These are phyloP conservation scores for Hypoxylon rickii DNA, from an alignment of 495 filamentous ascomycete species.

Conservation along the genomic window DNA sequence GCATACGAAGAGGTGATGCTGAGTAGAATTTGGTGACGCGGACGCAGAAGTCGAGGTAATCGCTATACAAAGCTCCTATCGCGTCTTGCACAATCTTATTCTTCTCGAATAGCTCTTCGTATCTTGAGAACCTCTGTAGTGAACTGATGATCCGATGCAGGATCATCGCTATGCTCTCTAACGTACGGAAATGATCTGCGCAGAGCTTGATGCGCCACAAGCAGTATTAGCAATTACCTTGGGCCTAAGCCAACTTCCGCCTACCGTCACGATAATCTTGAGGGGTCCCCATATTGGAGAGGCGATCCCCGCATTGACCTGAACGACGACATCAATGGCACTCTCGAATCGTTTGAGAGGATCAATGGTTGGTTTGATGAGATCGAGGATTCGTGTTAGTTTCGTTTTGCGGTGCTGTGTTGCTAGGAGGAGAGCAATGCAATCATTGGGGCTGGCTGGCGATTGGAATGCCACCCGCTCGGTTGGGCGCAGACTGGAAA, in stretches of 20 bases:
- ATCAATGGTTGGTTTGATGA: conserved; percentile 25
- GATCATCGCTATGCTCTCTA: conserved; percentile 35
- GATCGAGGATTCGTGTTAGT: conserved; percentile 18
- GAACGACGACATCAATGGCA: conserved; percentile 29
- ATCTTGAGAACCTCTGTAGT: conserved; percentile 34
- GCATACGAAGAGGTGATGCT: conserved; percentile 25
- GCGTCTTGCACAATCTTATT: conserved; percentile 32
- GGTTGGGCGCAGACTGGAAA: conserved; percentile 12
- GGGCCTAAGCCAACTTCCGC: background rate
- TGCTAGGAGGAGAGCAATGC: conserved; percentile 20
- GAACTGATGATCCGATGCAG: conserved; percentile 34
- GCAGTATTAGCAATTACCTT: conserved; percentile 9
- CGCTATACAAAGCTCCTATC: conserved; percentile 33
- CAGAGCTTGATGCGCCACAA: conserved; percentile 8
- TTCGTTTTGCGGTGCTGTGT: conserved; percentile 24
- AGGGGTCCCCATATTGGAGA: conserved; percentile 30
- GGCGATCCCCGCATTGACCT: conserved; percentile 28
- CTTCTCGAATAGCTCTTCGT: conserved; percentile 32
- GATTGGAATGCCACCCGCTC: conserved; percentile 15
- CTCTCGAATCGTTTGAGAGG: conserved; percentile 24
- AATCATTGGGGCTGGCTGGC: conserved; percentile 21
- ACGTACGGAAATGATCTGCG: conserved; percentile 34
- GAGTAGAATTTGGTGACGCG: conserved; percentile 33
- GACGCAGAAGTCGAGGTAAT: conserved; percentile 37
- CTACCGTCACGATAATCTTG: conserved; percentile 24